These are phyloP conservation scores for Trametes meyenii DNA, from an alignment of 768 basidiomycete genomes.

Conservation along the genomic window DNA sequence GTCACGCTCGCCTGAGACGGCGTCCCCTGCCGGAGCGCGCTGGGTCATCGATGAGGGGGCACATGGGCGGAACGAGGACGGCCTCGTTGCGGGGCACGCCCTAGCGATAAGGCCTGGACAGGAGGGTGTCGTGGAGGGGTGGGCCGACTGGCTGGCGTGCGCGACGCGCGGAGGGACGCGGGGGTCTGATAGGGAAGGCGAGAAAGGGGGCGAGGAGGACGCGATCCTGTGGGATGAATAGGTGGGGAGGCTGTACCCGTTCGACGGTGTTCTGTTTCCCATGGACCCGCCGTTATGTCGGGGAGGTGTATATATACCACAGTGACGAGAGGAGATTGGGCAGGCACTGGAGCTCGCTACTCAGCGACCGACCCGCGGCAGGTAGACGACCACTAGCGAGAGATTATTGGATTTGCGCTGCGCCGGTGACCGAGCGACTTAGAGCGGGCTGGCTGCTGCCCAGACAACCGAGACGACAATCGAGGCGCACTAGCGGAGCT, in stretches of 20 bases:
- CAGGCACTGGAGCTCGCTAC: too few relatives aligned
- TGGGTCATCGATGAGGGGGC: constrained; percentile 16
- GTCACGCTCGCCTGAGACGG: neutral
- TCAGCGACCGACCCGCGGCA: neutral
- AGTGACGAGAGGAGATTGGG: neutral
- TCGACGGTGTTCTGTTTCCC: constrained; percentile 7
- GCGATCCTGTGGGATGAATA: neutral
- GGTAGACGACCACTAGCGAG: neutral
- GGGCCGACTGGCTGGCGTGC: neutral
- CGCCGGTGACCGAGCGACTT: neutral
- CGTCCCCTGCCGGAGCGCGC: neutral
- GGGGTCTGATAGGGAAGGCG: constrained; percentile 9
- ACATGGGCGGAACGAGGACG: constrained; percentile 20
- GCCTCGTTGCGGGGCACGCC: constrained; percentile 22
- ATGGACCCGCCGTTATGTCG: constrained; percentile 5
- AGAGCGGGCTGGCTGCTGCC: neutral
- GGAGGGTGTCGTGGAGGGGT: neutral
- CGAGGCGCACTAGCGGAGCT: constrained; percentile 1
- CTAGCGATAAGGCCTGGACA: constrained; percentile 11
- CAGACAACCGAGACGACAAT: neutral
- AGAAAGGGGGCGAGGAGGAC: neutral
- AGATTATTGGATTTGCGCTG: too few relatives aligned
- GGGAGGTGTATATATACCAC: neutral
- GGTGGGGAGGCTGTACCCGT: neutral
- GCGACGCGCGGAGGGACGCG: neutral